Percentiles rank a stretch among this genome's conserved stretches.
Conservation (phyloP, 192 early-diverging fungal genomes). For the Gigaspora rosea region DNA sequence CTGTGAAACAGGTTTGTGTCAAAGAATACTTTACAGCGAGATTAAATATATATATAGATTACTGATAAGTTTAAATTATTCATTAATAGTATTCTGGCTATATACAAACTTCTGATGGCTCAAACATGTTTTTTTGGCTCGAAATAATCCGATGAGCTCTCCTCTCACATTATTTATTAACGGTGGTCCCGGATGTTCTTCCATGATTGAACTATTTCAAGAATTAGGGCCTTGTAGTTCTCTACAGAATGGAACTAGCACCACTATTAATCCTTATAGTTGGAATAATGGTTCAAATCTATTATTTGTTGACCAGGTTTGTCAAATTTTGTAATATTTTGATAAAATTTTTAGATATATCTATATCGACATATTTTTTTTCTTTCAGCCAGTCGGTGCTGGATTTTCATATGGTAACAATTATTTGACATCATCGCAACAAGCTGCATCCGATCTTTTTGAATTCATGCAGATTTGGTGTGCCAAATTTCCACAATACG, state of each 20-base stretch:
- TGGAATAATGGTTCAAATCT: slow-evolving; percentile 29
- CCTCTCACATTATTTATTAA: slow-evolving; percentile 79
- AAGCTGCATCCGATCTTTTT: slow-evolving; percentile 43
- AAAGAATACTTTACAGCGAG: not conserved
- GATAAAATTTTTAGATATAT: not conserved
- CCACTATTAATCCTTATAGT: not conserved
- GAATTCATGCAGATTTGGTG: slow-evolving; percentile 54
- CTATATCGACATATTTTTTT: not conserved
- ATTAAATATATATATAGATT: not conserved
- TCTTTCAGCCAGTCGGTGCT: slow-evolving; percentile 65
- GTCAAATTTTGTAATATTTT: no score
- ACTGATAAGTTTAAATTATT: not conserved
- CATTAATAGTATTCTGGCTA: slow-evolving; percentile 10
- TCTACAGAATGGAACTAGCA: slow-evolving; percentile 62
- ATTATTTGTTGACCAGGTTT: slow-evolving; percentile 23
- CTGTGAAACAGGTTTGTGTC: slow-evolving; percentile 2
- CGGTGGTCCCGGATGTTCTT: slow-evolving; percentile 85
- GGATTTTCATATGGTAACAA: slow-evolving; percentile 70
- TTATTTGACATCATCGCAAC: slow-evolving; percentile 48
- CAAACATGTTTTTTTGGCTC: slow-evolving; percentile 81
- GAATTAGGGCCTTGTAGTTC: slow-evolving; percentile 88
- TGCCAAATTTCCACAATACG: slow-evolving; percentile 35
- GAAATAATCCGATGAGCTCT: slow-evolving; percentile 67
- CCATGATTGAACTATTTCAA: slow-evolving; percentile 76
- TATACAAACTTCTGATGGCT: not conserved